Evolutionary conservation across 352 stramenopile species (phyloP), one percentile per base, ranked within the genome.

Genomic region (Globisporangium recalcitrans): DNA sequence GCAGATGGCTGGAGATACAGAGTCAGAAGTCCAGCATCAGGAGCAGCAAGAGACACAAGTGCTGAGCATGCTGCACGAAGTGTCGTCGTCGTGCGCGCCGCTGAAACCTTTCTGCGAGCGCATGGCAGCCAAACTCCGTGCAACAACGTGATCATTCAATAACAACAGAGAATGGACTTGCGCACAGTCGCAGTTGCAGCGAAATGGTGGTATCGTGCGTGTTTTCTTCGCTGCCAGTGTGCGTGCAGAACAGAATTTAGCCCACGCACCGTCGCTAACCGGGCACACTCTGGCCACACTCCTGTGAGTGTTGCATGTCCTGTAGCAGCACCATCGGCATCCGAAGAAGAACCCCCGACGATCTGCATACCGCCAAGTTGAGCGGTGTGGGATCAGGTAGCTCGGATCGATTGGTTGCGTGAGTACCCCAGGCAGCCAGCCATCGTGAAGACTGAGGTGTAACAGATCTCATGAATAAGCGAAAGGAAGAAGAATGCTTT

Each of bases 51-150:
- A 32, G 0, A 44, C 38, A 27, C 49, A 24, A 4, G 38, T 61
- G 16, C 38, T 52, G n/a, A n/a, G 27, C 13, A 62, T 67, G 61
- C 32, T 67, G 32, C 40, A 34, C 19, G 16, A 60, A 38, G 61
- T 67, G 11, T 24, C 40, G n/a, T 7, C 53, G 10, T 38, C 44
- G 7, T 58, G 52, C 32, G 36, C n/a, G 1, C 52, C 61, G 6
- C 24, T 67, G 42, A 24, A 27, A 2, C 32, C 53, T 26, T 62
- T 62, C 21, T 68, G 62, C 22, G 38, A 53, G 27, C 56, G 31
- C 34, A 60, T 64, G 40, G 4, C 10, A 13, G 27, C 34, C 32
- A 46, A n/a, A 9, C 32, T 58, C 14, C 11, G 53, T 7, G 29
- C 44, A 44, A 44, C 14, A 44, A n/a, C 36, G 36, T 44, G 36